A percentile compares a stretch with the other conserved stretches of the same genome.
phyloP scores from a whole-genome alignment of 768 basidiomycete genomes.

The Boletus sensibilis region DNA sequence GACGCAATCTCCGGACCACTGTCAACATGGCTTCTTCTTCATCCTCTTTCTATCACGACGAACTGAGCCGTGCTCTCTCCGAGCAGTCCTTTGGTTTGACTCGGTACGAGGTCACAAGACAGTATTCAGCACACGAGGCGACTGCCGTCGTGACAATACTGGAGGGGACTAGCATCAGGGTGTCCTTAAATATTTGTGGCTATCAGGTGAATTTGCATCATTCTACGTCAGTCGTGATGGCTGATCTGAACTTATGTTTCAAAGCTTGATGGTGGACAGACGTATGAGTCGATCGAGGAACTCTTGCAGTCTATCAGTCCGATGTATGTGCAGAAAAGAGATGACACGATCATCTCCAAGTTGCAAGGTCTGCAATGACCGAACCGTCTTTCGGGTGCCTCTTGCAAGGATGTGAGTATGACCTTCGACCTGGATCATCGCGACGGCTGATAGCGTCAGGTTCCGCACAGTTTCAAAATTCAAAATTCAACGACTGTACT shows the following conservation, averaged over 20 bases:
- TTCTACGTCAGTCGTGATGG: not conserved
- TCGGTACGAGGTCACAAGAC: constrained; percentile 40
- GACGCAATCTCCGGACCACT: constrained; percentile 4
- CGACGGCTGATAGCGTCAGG: constrained; percentile 4
- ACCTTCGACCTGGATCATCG: not conserved
- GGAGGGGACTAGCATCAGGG: constrained; percentile 48
- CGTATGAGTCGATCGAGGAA: constrained; percentile 59
- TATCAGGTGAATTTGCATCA: constrained; percentile 46
- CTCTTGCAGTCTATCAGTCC: constrained; percentile 56
- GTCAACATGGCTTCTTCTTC: constrained; percentile 20
- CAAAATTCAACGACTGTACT: not conserved
- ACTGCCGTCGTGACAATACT: constrained; percentile 53
- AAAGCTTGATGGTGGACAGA: constrained; percentile 28
- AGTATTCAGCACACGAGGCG: constrained; percentile 46
- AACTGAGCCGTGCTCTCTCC: constrained; percentile 52
- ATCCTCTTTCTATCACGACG: constrained; percentile 38
- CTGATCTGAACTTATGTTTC: constrained; percentile 15
- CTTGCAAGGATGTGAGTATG: constrained; percentile 9
- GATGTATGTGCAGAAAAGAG: constrained; percentile 47
- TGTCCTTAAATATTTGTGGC: constrained; percentile 53
- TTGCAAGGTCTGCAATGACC: constrained; percentile 42
- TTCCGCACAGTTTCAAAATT: not conserved
- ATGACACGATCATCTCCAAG: constrained; percentile 47
- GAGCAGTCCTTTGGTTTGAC: constrained; percentile 61
- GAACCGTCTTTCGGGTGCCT: not conserved